Conservation (phyloP, 345 rosid species). For the Citrus inodora region DNA sequence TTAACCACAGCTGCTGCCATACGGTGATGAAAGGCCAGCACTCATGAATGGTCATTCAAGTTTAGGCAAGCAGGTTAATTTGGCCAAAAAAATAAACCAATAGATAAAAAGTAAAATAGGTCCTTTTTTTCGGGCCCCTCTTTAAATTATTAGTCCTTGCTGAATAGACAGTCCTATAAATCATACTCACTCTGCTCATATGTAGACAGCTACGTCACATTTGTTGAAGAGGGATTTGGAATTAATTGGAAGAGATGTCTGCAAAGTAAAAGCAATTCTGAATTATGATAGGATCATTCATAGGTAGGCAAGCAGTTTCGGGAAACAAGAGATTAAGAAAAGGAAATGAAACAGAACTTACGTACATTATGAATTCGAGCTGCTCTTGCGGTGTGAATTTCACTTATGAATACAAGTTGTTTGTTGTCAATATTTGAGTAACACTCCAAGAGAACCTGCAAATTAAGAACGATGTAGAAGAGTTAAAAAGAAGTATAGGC, state of each 20-base stretch:
- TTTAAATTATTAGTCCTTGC: background rate
- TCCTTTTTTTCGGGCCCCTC: background rate
- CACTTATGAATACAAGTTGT: conserved; percentile 23
- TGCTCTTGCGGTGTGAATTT: background rate
- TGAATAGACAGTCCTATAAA: background rate
- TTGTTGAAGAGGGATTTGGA: conserved; percentile 26
- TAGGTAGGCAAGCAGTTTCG: background rate
- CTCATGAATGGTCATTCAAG: background rate
- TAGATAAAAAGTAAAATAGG: too few species aligned
- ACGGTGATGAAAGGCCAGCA: background rate
- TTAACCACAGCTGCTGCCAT: background rate
- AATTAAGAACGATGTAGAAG: background rate
- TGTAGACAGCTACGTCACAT: conserved; percentile 24
- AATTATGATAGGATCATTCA: background rate
- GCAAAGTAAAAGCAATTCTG: background rate
- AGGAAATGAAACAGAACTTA: conserved; percentile 14
- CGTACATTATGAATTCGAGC: conserved; percentile 16
- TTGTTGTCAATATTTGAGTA: conserved; percentile 11
- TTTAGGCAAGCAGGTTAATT: background rate
- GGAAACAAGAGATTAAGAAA: background rate
- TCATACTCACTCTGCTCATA: background rate
- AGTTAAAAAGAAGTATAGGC: background rate
- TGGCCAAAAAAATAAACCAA: background rate
- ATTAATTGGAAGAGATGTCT: conserved; percentile 10
- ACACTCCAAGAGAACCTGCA: conserved; percentile 32